Evolutionary conservation across 495 filamentous ascomycete species (phyloP), one percentile per base, ranked within the genome.

Genomic region (Penicillium simplicissimum): DNA sequence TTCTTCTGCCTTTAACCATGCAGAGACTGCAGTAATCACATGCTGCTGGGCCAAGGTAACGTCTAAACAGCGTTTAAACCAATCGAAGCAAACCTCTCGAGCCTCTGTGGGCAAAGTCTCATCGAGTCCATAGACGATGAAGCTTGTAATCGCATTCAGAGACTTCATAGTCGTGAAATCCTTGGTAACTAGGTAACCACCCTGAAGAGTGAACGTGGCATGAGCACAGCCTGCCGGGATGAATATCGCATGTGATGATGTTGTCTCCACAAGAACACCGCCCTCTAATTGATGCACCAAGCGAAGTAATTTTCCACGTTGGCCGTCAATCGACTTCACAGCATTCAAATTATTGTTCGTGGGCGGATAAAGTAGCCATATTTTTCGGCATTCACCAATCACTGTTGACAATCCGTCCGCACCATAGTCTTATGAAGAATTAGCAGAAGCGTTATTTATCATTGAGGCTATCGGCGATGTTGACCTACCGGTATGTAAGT

Each of bases 141-240:
- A 48, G n/a, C 31, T 48, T 42, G 59, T 1, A 49, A 61, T 56
- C 38, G 59, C 62, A 34, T 17, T 57, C 34, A 57, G 59, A 3
- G 62, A 65, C 25, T 62, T 60, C 8, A 55, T 19, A 17, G 54
- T 61, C 23, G 47, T 65, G 55, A 68, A 68, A 53, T 68, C 66
- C 28, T 59, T 58, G 9, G 66, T 51, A 45, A 61, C 47, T 23
- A 68, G 42, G 36, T 58, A 68, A 45, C 62, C 63, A 42, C 64
- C 64, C 28, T 56, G 25, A 23, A 59, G 40, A 14, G 61, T 67
- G 17, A 67, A 65, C 8, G 61, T 59, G 0, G 61, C 57, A 51
- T 67, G 65, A 28, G 54, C 40, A 47, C 21, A 58, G 11, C 57
- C 62, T 17, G 60, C 65, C 0, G 62, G 61, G 11, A 67, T 19